Percentiles rank a stretch among this genome's conserved stretches.
These are phyloP conservation scores for Cymbopogon flexuosus DNA, from an alignment of 202 grass and related monocot species.

Conservation along the genomic window DNA sequence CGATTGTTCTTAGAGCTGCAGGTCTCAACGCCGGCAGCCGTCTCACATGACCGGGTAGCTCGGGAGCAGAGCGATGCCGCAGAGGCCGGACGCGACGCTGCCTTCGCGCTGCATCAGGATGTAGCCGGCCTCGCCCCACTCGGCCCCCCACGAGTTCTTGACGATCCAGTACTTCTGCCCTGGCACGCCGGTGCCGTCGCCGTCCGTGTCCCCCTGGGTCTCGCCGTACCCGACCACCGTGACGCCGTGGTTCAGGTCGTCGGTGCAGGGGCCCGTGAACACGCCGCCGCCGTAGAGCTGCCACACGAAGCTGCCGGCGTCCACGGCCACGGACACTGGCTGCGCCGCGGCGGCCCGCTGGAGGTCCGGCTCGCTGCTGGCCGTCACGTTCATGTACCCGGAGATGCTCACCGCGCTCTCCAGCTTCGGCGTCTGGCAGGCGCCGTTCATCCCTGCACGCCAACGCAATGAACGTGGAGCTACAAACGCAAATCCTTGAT, in stretches of 20 bases:
- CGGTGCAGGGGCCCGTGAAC: conserved; percentile 52
- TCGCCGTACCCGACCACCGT: conserved; percentile 64
- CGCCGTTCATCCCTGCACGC: conserved; percentile 21
- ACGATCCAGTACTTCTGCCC: conserved; percentile 60
- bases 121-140: conserved; percentile 66
- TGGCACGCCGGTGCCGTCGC: not conserved
- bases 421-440: conserved; percentile 47
- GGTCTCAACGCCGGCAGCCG: not conserved
- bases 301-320: conserved; percentile 49
- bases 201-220: not conserved
- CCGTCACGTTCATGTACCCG: conserved; percentile 49
- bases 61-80: conserved; percentile 55
- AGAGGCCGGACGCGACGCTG: conserved; percentile 35
- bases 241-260: conserved; percentile 60
- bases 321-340: conserved; percentile 65
- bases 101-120: conserved; percentile 49
- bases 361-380: conserved; percentile 45
- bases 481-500: not conserved
- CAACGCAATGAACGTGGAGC: not conserved
- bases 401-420: conserved; percentile 49
- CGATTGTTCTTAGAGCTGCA: not conserved
- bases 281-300: conserved; percentile 67
- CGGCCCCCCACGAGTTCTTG: conserved; percentile 64
- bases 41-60: conserved; percentile 57
- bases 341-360: conserved; percentile 44